Evolutionary conservation across 1,284 basidiomycete genomes (phyloP).

Genomic region (Ceratobasidium sp.): DNA sequence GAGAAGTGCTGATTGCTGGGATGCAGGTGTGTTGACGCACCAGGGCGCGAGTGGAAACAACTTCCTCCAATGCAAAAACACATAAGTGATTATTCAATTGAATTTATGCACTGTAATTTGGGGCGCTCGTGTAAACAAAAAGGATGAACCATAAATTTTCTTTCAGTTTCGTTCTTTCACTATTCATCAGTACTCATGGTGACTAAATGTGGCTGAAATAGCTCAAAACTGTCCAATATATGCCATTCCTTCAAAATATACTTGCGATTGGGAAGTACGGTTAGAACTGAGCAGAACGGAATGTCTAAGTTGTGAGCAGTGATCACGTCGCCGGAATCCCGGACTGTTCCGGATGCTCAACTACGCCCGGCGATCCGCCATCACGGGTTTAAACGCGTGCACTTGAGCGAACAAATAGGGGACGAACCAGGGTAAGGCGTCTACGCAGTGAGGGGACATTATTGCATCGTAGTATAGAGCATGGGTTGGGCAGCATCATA

Average conservation of each 20-base stretch:
- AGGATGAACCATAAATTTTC: background rate
- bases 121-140: too few relatives aligned
- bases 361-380: too few relatives aligned
- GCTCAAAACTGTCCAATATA: background rate
- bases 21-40: slow-evolving; percentile 33
- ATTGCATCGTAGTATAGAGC: too few relatives aligned
- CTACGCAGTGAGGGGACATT: too few relatives aligned
- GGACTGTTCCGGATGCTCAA: slow-evolving; percentile 47
- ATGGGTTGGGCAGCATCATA: too few relatives aligned
- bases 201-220: background rate
- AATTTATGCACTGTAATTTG: too few relatives aligned
- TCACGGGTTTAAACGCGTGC: too few relatives aligned
- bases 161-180: too few relatives aligned
- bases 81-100: slow-evolving; percentile 6
- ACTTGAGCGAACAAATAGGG: too few relatives aligned
- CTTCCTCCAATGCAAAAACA: slow-evolving; percentile 32
- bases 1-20: background rate
- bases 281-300: slow-evolving; percentile 72
- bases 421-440: too few relatives aligned
- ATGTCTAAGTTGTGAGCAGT: slow-evolving; percentile 68
- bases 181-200: background rate
- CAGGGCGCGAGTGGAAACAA: slow-evolving; percentile 31
- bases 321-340: slow-evolving; percentile 57
- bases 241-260: slow-evolving; percentile 54
- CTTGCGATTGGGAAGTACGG: slow-evolving; percentile 61